phyloP scores from a whole-genome alignment of 2,329 filamentous ascomycete genomes.

The Botrytis sinoallii region DNA sequence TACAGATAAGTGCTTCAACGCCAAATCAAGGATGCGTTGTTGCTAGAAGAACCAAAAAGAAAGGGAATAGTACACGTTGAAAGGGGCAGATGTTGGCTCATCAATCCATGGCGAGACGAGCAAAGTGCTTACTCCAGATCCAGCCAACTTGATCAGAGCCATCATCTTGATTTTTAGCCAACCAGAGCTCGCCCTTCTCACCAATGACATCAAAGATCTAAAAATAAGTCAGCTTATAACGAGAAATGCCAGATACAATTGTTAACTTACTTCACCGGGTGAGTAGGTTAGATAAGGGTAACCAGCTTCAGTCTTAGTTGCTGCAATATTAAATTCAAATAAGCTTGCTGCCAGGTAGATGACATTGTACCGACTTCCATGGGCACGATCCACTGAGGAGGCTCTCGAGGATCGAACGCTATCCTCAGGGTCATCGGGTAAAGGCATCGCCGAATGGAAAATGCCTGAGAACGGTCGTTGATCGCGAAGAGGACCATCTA shows the following conservation, averaged over 20 bases:
- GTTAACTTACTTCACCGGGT: conserved; percentile 70
- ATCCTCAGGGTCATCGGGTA: conserved; percentile 63
- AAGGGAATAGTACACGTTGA: not conserved
- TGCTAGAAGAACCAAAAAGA: not conserved
- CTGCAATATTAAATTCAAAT: conserved; percentile 96
- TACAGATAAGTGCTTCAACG: not conserved
- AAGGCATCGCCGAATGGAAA: conserved; percentile 83
- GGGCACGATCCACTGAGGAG: conserved; percentile 55
- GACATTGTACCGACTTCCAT: conserved; percentile 62
- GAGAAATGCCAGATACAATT: not conserved
- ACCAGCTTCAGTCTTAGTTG: conserved; percentile 84
- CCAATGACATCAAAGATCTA: conserved; percentile 88
- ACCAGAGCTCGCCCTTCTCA: conserved; percentile 95
- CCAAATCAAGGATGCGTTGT: conserved; percentile 1
- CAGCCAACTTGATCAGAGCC: conserved; percentile 75
- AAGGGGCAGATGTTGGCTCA: conserved; percentile 21
- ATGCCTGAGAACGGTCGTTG: conserved; percentile 64
- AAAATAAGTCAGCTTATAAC: conserved; percentile 14
- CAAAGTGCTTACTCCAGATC: conserved; percentile 99
- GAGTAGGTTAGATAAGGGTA: conserved; percentile 96
- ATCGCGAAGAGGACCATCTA: conserved; percentile 33
- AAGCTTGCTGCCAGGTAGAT: conserved; percentile 90
- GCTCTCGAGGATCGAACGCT: conserved; percentile 54
- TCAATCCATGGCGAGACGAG: conserved; percentile 48
- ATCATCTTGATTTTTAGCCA: conserved; percentile 97